These are phyloP conservation scores for Phaeoacremonium minimum DNA, from an alignment of 2,329 filamentous ascomycete genomes.

Conservation along the genomic window DNA sequence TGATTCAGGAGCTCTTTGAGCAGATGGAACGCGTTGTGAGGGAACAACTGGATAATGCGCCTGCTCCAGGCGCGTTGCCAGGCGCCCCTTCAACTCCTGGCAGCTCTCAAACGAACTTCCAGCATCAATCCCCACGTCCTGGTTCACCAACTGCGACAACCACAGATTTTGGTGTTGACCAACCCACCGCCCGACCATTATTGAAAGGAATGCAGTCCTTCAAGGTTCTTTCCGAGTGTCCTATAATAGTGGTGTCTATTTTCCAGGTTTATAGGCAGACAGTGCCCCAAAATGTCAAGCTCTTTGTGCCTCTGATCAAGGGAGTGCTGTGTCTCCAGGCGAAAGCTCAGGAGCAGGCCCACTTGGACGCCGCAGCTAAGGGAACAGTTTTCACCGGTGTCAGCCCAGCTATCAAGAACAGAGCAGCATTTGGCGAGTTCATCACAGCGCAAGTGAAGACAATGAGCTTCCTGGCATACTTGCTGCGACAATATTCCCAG, in stretches of 20 bases:
- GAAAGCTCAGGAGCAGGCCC: constrained; percentile 87
- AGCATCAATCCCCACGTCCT: constrained; percentile 66
- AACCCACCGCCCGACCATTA: constrained; percentile 72
- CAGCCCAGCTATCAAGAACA: constrained; percentile 88
- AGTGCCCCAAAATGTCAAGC: constrained; percentile 79
- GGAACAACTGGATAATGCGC: constrained; percentile 84
- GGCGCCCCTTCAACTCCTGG: constrained; percentile 64
- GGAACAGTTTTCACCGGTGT: constrained; percentile 88
- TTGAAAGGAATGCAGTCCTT: constrained; percentile 97
- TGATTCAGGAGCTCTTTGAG: constrained; percentile 95
- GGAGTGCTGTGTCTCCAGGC: constrained; percentile 83
- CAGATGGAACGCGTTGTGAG: constrained; percentile 92
- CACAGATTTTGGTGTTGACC: constrained; percentile 77
- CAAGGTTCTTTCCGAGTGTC: constrained; percentile 95
- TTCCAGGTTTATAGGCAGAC: constrained; percentile 87
- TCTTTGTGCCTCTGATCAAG: constrained; percentile 93
- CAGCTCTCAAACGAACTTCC: constrained; percentile 63
- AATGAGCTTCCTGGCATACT: constrained; percentile 95
- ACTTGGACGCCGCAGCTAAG: constrained; percentile 74
- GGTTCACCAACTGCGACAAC: constrained; percentile 83
- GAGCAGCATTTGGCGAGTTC: constrained; percentile 92
- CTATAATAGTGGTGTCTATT: constrained; percentile 97
- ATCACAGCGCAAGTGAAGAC: constrained; percentile 98
- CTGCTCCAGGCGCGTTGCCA: constrained; percentile 45
- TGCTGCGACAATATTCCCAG: constrained; percentile 81